Base-by-base conservation (phyloP, 129 eudicot species). In the Ambrosia trifida region DNA sequence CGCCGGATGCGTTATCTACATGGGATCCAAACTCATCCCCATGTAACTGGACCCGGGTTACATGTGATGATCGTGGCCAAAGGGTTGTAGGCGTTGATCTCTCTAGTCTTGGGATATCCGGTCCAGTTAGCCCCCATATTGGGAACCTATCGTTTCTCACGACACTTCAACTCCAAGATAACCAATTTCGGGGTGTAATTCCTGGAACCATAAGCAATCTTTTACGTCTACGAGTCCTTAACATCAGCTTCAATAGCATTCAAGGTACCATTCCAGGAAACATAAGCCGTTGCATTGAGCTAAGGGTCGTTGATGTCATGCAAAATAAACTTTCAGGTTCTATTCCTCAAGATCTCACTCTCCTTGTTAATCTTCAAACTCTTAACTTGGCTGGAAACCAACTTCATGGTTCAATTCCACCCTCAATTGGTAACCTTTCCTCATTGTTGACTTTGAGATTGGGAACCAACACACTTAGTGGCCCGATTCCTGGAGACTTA, bases 11-110 rank as follows among this genome's bases (percentile, higher is more conserved):
- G 44, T 66, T 86, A 35, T 78, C 89, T 24, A 60, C 82, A 5
- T 89, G 96, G 96, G 82, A 81, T 47, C 75, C 54, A 14, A 77
- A 64, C 74, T 40, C 79, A 14, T 77, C 89, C 7, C 96, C 86
- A 3, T 86, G 96, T 79, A 89, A 89, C 81, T 89, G 96, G 96
- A 83, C 87, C 14, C 78, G 92, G 11, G 86, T 89, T 49, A 13
- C 47, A 2, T 89, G 96, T 72, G 74, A 66, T 78, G 71, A 41
- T 56, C 59, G 20, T 20, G 83, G 69, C 9, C 71, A 24, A 14
- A 76, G 96, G 49, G 96, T 89, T 1, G 31, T 78, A 8, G 81
- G 74, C 9, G 81, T 89, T 45, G 69, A 84, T 54, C 89, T 89
- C 36, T 86, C 93, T 3, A 63, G 64, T 19, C 78, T 75, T 20